A percentile compares a stretch with the other conserved stretches of the same genome.
Conservation (phyloP, 2,329 filamentous ascomycete species). For the Neocucurbitaria cava region DNA sequence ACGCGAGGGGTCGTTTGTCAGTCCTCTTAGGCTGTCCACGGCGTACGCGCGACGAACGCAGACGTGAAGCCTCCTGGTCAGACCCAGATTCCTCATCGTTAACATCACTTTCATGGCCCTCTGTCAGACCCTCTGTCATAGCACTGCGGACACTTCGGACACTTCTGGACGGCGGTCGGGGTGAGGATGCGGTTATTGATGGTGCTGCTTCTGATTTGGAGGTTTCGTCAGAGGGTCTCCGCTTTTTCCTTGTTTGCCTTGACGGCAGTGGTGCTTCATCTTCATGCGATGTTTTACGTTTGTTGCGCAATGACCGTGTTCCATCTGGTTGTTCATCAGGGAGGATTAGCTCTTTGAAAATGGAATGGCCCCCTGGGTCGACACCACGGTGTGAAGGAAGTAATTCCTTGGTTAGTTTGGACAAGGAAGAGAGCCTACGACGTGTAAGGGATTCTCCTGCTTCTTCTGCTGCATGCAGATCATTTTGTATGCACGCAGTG, state of each 20-base stretch:
- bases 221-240: constrained; percentile 46
- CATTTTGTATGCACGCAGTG: constrained; percentile 62
- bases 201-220: constrained; percentile 41
- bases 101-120: constrained; percentile 39
- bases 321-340: constrained; percentile 78
- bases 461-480: constrained; percentile 40
- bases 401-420: constrained; percentile 73
- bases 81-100: constrained; percentile 36
- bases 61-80: constrained; percentile 37
- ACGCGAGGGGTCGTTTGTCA: constrained; percentile 45
- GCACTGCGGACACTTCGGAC: constrained; percentile 25
- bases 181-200: constrained; percentile 40
- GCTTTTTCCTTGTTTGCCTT: constrained; percentile 52
- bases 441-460: constrained; percentile 50
- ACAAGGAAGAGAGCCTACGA: constrained; percentile 65
- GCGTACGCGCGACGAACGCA: constrained; percentile 43
- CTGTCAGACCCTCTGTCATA: constrained; percentile 38
- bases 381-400: constrained; percentile 71
- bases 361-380: constrained; percentile 70
- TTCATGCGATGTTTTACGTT: constrained; percentile 80
- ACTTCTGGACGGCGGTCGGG: constrained; percentile 35
- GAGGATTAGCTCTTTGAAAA: constrained; percentile 75
- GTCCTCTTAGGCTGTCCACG: constrained; percentile 41
- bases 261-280: constrained; percentile 62
- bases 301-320: constrained; percentile 80